Base-by-base conservation (phyloP, 225 moss, liverwort and hornwort genomes). In the Lunularia cruciata region DNA sequence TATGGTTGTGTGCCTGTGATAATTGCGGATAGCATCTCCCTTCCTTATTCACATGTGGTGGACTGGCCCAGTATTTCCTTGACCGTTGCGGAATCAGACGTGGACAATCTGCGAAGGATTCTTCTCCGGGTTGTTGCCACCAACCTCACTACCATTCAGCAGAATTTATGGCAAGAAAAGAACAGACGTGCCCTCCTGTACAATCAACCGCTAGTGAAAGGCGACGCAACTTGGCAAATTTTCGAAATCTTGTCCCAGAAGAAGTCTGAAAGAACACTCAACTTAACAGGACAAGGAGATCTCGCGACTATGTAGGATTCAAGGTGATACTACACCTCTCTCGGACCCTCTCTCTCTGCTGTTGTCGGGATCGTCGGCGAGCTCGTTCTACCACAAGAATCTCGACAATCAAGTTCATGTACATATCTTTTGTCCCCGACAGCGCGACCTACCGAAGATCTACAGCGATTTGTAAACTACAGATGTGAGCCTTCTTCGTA, bases 1-100 rank as follows among this genome's bases (percentile, higher is more conserved):
- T 92, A 86, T 34, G 96, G 96, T 28, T 96, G 96, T 60, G 79
- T 96, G 14, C 96, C 96, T 27, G 96, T 96, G 27, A 96, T 96
- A 56, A 90, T 96, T 67, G 96, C 96, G 25, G 92, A 96, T 71
- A 78, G 87, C 55, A 92, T 96, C n/a, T 84, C 92, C 36, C 79
- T 96, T 16, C 96, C 96, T n/a, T 82, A 86, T 63, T 77, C 92
- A 23, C 83, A 92, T 63, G 84, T 57, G 40, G 84, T 96, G 56
- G 83, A 89, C 32, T 96, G 96, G 96, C 76, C 78, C 32, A 80
- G 69, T 67, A 90, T 96, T 70, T 90, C 90, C 2, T 78, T 96
- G 72, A 87, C 64, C 33, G 86, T 96, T 19, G 71, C 74, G 6
- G 96, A 96, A 74, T 78, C 75, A 40, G 92, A 96, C 53, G 83